A percentile compares a stretch with the other conserved stretches of the same genome.
phyloP scores from a whole-genome alignment of 495 filamentous ascomycete genomes.

The Penicillium goetzii region DNA sequence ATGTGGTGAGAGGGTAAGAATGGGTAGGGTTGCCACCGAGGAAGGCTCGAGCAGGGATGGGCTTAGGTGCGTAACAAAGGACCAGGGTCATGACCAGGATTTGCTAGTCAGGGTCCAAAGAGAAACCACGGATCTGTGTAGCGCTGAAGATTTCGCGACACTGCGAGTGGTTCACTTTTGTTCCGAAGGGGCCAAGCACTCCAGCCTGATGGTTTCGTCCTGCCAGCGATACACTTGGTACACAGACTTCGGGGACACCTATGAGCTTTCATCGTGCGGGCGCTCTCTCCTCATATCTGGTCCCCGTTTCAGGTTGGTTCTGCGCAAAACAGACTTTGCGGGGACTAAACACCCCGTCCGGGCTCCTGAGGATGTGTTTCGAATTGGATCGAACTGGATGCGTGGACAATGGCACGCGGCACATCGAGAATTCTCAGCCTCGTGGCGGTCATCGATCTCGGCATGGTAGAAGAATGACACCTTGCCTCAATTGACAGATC shows the following conservation, averaged over 20 bases:
- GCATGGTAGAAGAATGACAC: not conserved
- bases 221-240: constrained; percentile 10
- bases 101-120: constrained; percentile 27
- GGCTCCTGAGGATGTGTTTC: not conserved
- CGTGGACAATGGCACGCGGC: not conserved
- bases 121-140: constrained; percentile 31
- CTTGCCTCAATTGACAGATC: not conserved
- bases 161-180: constrained; percentile 27
- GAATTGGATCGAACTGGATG: not conserved
- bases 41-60: constrained; percentile 32
- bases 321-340: not conserved
- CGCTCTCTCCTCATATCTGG: not conserved
- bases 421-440: not conserved
- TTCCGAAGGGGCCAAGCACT: constrained; percentile 28
- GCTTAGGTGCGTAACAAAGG: constrained; percentile 28
- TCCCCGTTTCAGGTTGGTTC: not conserved
- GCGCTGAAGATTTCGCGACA: constrained; percentile 20
- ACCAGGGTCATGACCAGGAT: constrained; percentile 33
- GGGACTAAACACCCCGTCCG: not conserved
- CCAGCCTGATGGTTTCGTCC: constrained; percentile 16
- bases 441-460: not conserved
- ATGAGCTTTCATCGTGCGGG: constrained; percentile 17
- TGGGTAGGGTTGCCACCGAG: constrained; percentile 21
- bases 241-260: constrained; percentile 6
- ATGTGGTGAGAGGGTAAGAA: constrained; percentile 5